phyloP scores from a whole-genome alignment of 352 stramenopile species.

The Globisporangium lucens region DNA sequence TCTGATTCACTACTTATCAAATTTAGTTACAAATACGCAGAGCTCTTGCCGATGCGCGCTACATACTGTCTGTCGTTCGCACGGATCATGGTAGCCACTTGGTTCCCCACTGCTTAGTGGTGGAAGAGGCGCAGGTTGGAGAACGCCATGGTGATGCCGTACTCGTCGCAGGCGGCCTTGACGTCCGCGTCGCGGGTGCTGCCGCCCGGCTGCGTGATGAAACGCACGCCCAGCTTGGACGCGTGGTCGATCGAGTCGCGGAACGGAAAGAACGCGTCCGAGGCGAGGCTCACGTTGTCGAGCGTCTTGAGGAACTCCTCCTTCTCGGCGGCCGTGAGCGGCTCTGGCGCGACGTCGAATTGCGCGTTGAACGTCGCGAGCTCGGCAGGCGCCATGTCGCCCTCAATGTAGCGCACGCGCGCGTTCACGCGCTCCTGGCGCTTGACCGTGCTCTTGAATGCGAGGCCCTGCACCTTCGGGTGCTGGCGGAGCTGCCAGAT shows the following conservation, averaged over 20 bases:
- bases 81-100: background rate
- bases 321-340: slow-evolving; percentile 94
- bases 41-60: background rate
- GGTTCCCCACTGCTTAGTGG: slow-evolving; percentile 83
- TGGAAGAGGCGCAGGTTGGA: slow-evolving; percentile 99
- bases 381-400: slow-evolving; percentile 97
- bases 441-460: slow-evolving; percentile 98
- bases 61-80: background rate
- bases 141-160: slow-evolving; percentile 99
- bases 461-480: slow-evolving; percentile 92
- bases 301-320: slow-evolving; percentile 91
- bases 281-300: slow-evolving; percentile 93
- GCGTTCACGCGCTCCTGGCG: slow-evolving; percentile 99
- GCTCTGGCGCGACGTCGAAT: slow-evolving; percentile 93
- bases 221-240: slow-evolving; percentile 94
- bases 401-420: slow-evolving; percentile 99
- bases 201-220: slow-evolving; percentile 95
- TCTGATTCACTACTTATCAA: slow-evolving; percentile 1
- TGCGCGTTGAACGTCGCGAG: slow-evolving; percentile 92
- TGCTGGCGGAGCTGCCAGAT: slow-evolving; percentile 99
- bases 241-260: slow-evolving; percentile 98
- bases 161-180: slow-evolving; percentile 94
- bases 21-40: slow-evolving; percentile 3
- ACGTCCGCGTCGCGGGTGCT: slow-evolving; percentile 90
- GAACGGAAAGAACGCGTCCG: slow-evolving; percentile 99